Percentiles rank a stretch among this genome's conserved stretches.
Evolutionary conservation across 2,329 filamentous ascomycete genomes (phyloP).

Genomic region (Claviceps humidiphila): DNA sequence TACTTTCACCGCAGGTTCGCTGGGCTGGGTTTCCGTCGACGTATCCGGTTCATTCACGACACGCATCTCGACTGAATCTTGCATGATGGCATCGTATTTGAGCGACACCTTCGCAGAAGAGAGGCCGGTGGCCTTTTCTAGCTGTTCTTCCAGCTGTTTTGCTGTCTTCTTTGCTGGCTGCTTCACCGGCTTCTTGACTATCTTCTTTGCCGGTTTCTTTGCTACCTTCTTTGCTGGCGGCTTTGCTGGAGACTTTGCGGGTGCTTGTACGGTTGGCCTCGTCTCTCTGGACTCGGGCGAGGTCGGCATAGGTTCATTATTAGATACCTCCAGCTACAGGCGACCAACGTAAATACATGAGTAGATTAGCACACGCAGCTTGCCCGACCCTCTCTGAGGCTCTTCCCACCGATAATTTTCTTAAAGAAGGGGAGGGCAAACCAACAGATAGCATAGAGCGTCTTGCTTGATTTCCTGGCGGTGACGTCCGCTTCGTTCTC

Average conservation of each 20-base stretch:
- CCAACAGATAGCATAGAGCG: slow-evolving; percentile 1
- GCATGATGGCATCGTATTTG: not conserved
- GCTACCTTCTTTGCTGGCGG: not conserved
- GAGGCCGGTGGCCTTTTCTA: not conserved
- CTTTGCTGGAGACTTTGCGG: not conserved
- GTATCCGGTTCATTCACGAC: not conserved
- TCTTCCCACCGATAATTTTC: too few relatives aligned
- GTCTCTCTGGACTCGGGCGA: not conserved
- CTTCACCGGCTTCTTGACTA: not conserved
- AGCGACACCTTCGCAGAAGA: not conserved
- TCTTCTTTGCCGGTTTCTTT: not conserved
- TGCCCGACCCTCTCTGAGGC: not conserved
- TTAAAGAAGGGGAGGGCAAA: not conserved
- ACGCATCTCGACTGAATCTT: not conserved
- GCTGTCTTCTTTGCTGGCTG: not conserved
- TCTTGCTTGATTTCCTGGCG: not conserved
- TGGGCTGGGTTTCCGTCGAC: not conserved
- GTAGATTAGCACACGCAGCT: not conserved
- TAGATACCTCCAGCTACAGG: not conserved
- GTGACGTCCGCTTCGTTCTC: not conserved
- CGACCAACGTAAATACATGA: not conserved
- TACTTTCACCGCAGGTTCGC: not conserved
- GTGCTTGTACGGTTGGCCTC: not conserved
- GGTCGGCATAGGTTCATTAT: not conserved
- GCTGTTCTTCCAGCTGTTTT: not conserved